A percentile compares a stretch with the other conserved stretches of the same genome.
Evolutionary conservation across 2,329 filamentous ascomycete species (phyloP).

Genomic region (Talaromyces funiculosus): DNA sequence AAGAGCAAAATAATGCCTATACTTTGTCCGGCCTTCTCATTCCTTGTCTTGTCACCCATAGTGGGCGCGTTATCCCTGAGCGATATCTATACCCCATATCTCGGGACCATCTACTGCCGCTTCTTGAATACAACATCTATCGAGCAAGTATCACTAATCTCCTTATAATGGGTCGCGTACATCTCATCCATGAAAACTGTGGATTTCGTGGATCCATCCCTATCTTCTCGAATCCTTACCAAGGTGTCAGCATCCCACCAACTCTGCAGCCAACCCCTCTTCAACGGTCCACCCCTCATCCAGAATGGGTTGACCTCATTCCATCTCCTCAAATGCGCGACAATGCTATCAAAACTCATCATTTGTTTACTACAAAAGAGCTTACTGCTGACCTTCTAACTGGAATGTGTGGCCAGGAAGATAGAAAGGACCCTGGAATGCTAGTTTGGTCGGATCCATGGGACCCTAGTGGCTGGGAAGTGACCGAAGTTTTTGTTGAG

Average conservation of each 20-base stretch:
- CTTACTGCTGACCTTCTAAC: slow-evolving; percentile 28
- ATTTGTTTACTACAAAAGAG: slow-evolving; percentile 29
- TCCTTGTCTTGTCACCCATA: not conserved
- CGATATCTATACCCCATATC: slow-evolving; percentile 4
- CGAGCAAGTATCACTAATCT: slow-evolving; percentile 19
- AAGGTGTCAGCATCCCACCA: slow-evolving; percentile 16
- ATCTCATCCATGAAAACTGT: not conserved
- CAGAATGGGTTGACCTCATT: slow-evolving; percentile 33
- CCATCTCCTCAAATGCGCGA: slow-evolving; percentile 35
- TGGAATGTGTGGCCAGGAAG: slow-evolving; percentile 1
- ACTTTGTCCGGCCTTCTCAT: not conserved
- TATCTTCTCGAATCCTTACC: not conserved
- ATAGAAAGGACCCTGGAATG: not conserved
- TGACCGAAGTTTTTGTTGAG: slow-evolving; percentile 29
- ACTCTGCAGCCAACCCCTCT: slow-evolving; percentile 28
- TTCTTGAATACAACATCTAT: slow-evolving; percentile 23
- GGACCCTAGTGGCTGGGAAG: slow-evolving; percentile 29
- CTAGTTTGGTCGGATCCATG: slow-evolving; percentile 35
- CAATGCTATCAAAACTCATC: slow-evolving; percentile 24
- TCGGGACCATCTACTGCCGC: slow-evolving; percentile 19
- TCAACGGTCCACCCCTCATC: slow-evolving; percentile 28
- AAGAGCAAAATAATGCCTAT: not conserved
- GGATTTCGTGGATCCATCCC: not conserved
- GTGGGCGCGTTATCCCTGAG: not conserved
- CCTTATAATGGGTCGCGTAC: slow-evolving; percentile 15